phyloP scores from a whole-genome alignment of 345 rosid species.

The Excoecaria agallocha region DNA sequence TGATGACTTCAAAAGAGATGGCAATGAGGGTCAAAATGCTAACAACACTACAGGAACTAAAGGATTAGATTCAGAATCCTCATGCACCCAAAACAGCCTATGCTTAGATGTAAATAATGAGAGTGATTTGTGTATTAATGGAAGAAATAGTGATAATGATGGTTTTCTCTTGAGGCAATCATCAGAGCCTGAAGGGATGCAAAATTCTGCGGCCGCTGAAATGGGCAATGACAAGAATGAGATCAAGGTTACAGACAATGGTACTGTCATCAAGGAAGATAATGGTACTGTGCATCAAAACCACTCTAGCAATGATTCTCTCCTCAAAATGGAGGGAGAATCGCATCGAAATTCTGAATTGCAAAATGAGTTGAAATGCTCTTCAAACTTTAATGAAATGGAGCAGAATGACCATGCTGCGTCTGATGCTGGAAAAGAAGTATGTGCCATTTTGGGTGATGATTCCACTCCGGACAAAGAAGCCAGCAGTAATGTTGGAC shows the following conservation, averaged over 20 bases:
- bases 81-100: conserved; percentile 51
- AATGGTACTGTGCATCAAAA: conserved; percentile 25
- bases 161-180: conserved; percentile 34
- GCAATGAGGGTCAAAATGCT: conserved; percentile 40
- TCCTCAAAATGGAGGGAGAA: conserved; percentile 48
- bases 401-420: conserved; percentile 38
- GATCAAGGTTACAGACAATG: conserved; percentile 31
- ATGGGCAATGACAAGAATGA: conserved; percentile 42
- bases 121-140: conserved; percentile 37
- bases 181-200: conserved; percentile 42
- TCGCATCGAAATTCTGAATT: conserved; percentile 32
- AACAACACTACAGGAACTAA: conserved; percentile 40
- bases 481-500: conserved; percentile 29
- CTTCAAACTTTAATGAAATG: conserved; percentile 31
- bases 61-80: conserved; percentile 63
- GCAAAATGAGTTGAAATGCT: conserved; percentile 43
- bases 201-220: conserved; percentile 43
- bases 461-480: conserved; percentile 34
- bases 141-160: conserved; percentile 40
- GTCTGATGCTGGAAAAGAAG: conserved; percentile 37
- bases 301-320: conserved; percentile 25
- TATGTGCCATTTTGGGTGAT: conserved; percentile 27
- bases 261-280: conserved; percentile 31
- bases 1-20: conserved; percentile 39
- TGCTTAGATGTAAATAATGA: conserved; percentile 54